Conservation (phyloP, 495 filamentous ascomycete species). For the Acidiella bohemica region DNA sequence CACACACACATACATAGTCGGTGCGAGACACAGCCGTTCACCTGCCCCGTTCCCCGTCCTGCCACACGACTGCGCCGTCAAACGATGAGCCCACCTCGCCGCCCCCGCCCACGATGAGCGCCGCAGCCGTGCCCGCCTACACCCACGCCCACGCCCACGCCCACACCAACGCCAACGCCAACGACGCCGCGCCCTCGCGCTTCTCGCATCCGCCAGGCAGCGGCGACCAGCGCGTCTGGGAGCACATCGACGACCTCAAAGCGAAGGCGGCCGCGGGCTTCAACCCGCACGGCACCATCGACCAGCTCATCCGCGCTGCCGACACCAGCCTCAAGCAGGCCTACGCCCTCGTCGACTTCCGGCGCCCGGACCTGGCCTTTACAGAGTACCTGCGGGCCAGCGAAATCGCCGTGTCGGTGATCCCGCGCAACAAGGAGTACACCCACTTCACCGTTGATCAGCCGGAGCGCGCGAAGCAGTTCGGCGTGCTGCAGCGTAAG, state of each 20-base stretch:
- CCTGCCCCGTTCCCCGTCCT: no score
- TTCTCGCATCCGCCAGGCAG: no score
- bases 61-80: no score
- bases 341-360: conserved; percentile 15
- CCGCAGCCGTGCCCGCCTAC: conserved; percentile 7
- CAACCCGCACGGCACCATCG: conserved; percentile 2
- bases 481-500: conserved; percentile 10
- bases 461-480: conserved; percentile 17
- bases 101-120: conserved; percentile 17
- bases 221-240: conserved; percentile 6
- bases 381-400: conserved; percentile 69
- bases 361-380: conserved; percentile 48
- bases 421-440: conserved; percentile 60
- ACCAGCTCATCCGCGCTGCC: conserved; percentile 5
- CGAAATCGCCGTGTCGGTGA: conserved; percentile 58
- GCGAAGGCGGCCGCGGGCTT: conserved; percentile 6
- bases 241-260: conserved; percentile 14
- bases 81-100: no score
- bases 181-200: no score
- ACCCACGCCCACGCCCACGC: neutral
- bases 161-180: neutral
- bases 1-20: no score
- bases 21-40: no score
- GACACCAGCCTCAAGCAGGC: conserved; percentile 10
- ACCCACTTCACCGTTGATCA: conserved; percentile 35